Evolutionary conservation across 495 filamentous ascomycete species (phyloP).

Genomic region (Pyrenula aspistea): DNA sequence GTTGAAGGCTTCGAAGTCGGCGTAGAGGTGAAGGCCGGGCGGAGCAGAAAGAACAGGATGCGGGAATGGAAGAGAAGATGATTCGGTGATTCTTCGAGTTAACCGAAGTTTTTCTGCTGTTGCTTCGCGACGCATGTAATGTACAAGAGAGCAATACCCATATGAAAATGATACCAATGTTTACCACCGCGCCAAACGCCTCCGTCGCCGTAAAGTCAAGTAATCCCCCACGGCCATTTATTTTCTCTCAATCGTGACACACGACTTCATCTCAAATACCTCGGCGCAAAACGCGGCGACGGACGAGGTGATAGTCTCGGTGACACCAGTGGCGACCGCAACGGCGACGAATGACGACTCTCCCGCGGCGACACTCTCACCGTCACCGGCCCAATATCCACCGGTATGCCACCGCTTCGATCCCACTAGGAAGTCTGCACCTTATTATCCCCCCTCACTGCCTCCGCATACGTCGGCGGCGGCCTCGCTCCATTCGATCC

Average conservation of each 20-base stretch:
- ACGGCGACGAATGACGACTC: no score
- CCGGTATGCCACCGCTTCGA: no score
- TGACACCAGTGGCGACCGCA: background rate
- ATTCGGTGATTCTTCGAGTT: no score
- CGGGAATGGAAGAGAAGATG: no score
- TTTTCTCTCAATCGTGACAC: no score
- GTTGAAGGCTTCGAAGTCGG: conserved; percentile 34
- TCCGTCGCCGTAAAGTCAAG: no score
- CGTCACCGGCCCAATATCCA: background rate
- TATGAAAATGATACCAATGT: background rate
- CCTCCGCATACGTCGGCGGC: conserved; percentile 77
- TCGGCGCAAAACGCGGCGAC: background rate
- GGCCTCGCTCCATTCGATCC: conserved; percentile 23
- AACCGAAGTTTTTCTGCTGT: no score
- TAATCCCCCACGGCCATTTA: no score
- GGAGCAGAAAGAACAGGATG: no score
- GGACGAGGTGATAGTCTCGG: background rate
- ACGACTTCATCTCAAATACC: no score
- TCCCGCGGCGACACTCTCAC: background rate
- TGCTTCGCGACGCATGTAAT: background rate
- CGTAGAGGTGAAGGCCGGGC: no score
- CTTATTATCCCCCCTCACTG: conserved; percentile 80
- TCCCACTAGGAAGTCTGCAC: conserved; percentile 58
- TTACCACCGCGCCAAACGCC: no score
- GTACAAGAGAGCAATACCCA: background rate